Evolutionary conservation across 352 stramenopile genomes (phyloP).

Genomic region (Phytophthora fragariae): DNA sequence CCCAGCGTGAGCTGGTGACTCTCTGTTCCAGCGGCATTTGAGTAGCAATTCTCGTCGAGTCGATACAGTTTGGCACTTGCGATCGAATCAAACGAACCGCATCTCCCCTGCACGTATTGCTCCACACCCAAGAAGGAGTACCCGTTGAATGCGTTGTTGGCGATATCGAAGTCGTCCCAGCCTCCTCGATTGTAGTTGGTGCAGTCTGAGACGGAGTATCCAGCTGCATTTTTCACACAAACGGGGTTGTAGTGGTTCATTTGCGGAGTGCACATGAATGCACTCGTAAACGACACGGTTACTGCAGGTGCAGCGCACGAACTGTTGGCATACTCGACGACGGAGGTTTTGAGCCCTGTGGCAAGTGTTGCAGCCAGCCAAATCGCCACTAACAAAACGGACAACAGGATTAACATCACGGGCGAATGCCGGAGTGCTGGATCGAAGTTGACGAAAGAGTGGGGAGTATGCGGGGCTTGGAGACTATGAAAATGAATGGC

Average conservation of each 20-base stretch:
- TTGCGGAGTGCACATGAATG: slow-evolving; percentile 5
- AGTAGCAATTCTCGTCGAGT: slow-evolving; percentile 14
- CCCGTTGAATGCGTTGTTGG: not conserved
- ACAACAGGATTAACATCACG: not conserved
- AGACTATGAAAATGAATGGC: not conserved
- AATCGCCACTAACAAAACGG: not conserved
- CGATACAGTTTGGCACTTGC: not conserved
- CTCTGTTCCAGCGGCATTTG: slow-evolving; percentile 7
- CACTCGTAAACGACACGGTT: not conserved
- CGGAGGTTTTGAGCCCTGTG: not conserved
- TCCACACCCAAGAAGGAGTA: slow-evolving; percentile 9
- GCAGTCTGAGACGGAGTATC: slow-evolving; percentile 16
- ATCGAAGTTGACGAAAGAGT: not conserved
- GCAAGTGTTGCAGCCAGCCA: not conserved
- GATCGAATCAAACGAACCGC: not conserved
- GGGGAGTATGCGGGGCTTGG: not conserved
- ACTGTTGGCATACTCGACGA: not conserved
- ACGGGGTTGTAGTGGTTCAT: slow-evolving; percentile 4
- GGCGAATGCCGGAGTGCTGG: not conserved
- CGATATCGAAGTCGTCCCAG: slow-evolving; percentile 9
- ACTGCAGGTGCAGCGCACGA: not conserved
- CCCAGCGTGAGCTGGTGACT: slow-evolving; percentile 11
- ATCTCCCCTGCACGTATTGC: not conserved
- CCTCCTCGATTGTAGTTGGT: slow-evolving; percentile 2
- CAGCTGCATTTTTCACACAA: not conserved